phyloP scores from a whole-genome alignment of 2,329 filamentous ascomycete genomes.

The Diaporthe aspalathi region DNA sequence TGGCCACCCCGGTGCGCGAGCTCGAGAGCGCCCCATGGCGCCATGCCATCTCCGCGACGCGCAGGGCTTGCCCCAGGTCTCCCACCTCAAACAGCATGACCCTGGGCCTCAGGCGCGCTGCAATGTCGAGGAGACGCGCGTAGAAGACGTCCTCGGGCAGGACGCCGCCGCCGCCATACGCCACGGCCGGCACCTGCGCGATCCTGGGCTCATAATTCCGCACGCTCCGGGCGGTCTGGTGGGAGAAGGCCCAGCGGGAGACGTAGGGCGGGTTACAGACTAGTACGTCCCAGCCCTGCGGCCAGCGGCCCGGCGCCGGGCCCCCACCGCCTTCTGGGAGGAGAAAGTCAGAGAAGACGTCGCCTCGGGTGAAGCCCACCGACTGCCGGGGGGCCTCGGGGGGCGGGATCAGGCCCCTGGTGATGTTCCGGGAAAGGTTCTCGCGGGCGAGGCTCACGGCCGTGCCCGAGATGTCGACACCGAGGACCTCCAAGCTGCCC shows the following conservation, averaged over 20 bases:
- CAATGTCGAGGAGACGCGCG: constrained; percentile 69
- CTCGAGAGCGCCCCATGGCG: constrained; percentile 40
- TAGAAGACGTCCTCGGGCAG: constrained; percentile 72
- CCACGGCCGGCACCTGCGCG: constrained; percentile 73
- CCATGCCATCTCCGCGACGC: constrained; percentile 67
- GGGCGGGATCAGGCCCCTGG: constrained; percentile 34
- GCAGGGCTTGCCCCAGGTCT: constrained; percentile 72
- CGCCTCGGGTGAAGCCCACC: constrained; percentile 40
- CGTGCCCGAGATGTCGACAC: constrained; percentile 76
- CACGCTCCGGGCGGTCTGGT: constrained; percentile 77
- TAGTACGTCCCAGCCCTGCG: constrained; percentile 69
- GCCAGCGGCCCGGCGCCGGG: background rate
- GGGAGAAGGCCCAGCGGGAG: constrained; percentile 71
- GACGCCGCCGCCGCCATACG: constrained; percentile 37
- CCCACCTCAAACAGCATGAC: constrained; percentile 78
- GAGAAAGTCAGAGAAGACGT: constrained; percentile 59
- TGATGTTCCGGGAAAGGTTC: constrained; percentile 70
- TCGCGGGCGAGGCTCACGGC: constrained; percentile 74
- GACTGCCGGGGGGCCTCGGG: constrained; percentile 41
- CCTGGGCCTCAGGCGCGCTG: constrained; percentile 59
- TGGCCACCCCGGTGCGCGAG: constrained; percentile 44
- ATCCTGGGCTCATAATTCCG: constrained; percentile 82
- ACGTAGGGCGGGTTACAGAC: constrained; percentile 95
- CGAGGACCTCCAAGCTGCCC: constrained; percentile 63
- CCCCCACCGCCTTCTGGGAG: constrained; percentile 37